Evolutionary conservation across 2,329 filamentous ascomycete species (phyloP).

Genomic region (Aureobasidium sp.): DNA sequence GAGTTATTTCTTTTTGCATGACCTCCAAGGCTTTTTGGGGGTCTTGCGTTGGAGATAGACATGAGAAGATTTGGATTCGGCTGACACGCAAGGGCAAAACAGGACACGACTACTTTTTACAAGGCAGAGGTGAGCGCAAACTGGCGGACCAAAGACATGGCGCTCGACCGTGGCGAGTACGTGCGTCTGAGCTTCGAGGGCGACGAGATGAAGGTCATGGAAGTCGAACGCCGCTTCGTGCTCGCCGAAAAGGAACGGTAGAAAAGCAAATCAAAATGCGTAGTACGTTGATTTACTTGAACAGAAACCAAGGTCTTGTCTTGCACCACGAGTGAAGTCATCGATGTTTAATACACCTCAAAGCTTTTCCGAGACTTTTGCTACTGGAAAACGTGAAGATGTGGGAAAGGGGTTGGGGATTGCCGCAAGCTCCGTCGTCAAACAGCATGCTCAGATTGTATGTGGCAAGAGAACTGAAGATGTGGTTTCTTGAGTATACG

Average conservation of each 20-base stretch:
- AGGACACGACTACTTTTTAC: conserved; percentile 47
- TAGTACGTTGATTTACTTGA: no score
- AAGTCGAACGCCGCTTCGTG: conserved; percentile 46
- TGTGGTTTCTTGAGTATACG: no score
- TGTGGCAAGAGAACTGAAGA: not conserved
- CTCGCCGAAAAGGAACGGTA: conserved; percentile 29
- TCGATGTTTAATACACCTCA: no score
- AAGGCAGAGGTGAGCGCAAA: conserved; percentile 42
- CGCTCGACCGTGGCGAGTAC: conserved; percentile 24
- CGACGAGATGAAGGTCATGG: conserved; percentile 38
- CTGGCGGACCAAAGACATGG: conserved; percentile 34
- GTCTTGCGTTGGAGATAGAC: no score
- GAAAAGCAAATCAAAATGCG: not conserved
- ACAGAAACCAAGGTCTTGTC: no score
- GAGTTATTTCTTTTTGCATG: not conserved
- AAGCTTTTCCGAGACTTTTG: no score
- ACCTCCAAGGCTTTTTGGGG: no score
- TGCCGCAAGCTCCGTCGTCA: no score
- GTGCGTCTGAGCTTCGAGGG: conserved; percentile 44
- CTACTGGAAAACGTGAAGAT: no score
- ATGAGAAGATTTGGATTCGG: not conserved
- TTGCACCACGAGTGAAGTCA: no score
- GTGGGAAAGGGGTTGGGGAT: no score
- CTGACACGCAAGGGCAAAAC: not conserved
- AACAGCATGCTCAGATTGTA: no score